Evolutionary conservation across 1,139 yeast genomes (phyloP).

Genomic region (Schwanniomyces etchellsii): DNA sequence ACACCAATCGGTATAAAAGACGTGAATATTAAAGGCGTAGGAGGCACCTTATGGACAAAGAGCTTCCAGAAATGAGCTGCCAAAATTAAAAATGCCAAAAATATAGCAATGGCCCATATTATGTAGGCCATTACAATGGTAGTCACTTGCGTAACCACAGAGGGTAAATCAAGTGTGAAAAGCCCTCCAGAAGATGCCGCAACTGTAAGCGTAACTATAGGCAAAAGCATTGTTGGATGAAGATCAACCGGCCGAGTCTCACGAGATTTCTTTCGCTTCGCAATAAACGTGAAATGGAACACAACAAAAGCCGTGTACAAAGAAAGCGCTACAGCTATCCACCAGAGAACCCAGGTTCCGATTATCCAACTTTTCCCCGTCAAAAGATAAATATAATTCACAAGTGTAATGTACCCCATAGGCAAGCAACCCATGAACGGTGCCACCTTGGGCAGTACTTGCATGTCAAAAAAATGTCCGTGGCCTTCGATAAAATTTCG

Average conservation of each 20-base stretch:
- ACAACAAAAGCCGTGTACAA: conserved; percentile 55
- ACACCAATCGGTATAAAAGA: conserved; percentile 28
- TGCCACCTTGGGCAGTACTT: conserved; percentile 43
- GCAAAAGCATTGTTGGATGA: conserved; percentile 51
- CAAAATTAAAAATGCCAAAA: conserved; percentile 52
- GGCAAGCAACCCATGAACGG: conserved; percentile 72
- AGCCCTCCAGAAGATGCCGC: conserved; percentile 62
- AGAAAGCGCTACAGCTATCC: conserved; percentile 53
- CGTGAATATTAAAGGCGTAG: conserved; percentile 21
- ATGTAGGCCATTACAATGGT: conserved; percentile 51
- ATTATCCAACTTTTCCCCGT: conserved; percentile 26
- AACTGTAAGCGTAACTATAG: conserved; percentile 74
- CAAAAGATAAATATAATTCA: conserved; percentile 45
- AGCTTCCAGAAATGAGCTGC: conserved; percentile 56
- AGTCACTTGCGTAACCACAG: conserved; percentile 35
- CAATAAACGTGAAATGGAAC: conserved; percentile 36
- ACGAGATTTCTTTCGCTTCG: conserved; percentile 19
- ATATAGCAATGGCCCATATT: conserved; percentile 65
- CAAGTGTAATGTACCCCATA: conserved; percentile 69
- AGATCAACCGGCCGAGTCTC: conserved; percentile 18
- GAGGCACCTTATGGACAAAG: conserved; percentile 55
- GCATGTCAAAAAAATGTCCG: conserved; percentile 23
- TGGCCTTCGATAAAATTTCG: conserved; percentile 33
- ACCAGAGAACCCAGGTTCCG: conserved; percentile 59
- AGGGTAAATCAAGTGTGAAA: conserved; percentile 41